phyloP scores from a whole-genome alignment of 2,329 filamentous ascomycete species.

The Arthrinium phaeospermum region DNA sequence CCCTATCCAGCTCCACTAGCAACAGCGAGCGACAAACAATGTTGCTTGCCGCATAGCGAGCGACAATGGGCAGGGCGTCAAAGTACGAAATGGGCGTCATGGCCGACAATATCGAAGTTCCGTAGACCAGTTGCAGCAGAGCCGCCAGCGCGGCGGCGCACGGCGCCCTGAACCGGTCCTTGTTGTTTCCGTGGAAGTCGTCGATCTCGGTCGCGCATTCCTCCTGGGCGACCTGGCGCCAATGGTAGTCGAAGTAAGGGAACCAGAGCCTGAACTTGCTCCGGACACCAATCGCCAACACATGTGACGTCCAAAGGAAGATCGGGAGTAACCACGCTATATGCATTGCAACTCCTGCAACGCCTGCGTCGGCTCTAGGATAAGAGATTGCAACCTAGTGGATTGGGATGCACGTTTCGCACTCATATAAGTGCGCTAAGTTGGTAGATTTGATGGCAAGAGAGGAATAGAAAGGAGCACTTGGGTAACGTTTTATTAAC shows the following conservation, averaged over 20 bases:
- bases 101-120: background rate
- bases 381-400: background rate
- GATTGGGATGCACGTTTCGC: background rate
- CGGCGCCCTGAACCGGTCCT: too few relatives aligned
- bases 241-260: too few relatives aligned
- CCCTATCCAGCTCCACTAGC: background rate
- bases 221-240: too few relatives aligned
- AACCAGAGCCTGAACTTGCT: too few relatives aligned
- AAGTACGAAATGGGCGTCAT: background rate
- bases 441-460: background rate
- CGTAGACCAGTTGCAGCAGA: background rate
- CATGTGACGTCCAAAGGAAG: background rate
- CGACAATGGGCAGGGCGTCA: background rate
- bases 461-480: background rate
- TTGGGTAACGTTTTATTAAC: too few relatives aligned
- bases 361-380: background rate
- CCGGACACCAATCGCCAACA: background rate
- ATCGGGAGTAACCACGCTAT: background rate
- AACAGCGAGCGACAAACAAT: background rate
- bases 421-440: background rate
- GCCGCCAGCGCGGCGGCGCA: background rate
- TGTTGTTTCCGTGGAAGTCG: too few relatives aligned
- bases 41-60: background rate
- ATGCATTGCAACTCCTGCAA: background rate
- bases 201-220: too few relatives aligned